Base-by-base conservation (phyloP, 2,329 filamentous ascomycete species). In the Lasiodiplodia theobromae region DNA sequence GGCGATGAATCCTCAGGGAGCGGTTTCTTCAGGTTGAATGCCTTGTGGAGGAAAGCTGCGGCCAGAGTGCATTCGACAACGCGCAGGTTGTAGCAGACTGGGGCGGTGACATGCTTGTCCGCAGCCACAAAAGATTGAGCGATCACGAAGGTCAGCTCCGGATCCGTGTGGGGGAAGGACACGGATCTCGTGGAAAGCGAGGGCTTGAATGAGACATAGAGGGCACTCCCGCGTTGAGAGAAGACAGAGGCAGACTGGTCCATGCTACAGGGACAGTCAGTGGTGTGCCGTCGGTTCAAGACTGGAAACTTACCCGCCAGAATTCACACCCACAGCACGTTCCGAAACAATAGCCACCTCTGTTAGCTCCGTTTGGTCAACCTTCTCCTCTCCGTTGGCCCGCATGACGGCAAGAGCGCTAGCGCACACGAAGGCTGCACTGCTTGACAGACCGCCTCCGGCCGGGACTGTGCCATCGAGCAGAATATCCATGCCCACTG, bases 241-340 rank as follows among this genome's bases (percentile, higher is more conserved):
- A 99, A 96, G 71, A 99, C 95, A 0, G 95, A 98, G 40, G 96
- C 96, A 16, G 94, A 91, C 82, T 99, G 96, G 77, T 99, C 96
- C 96, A 99, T 98, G 68, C 94, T 93, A 71, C 70, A 68, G 44
- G 47, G 53, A 23, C 23, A 37, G 71, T 81, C 71, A 79, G 76
- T 69, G 47, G 57, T 0, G 38, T 34, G 23, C 7, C 12, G 8
- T 12, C 2, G 10, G 7, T 2, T 68, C 34, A 11, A 49, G 23
- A 8, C 28, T 38, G 67, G 16, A 16, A 38, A 74, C 89, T 83
- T 82, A 93, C 91, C 92, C 96, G 79, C 96, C 96, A 5, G 94
- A 96, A 82, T 98, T 98, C 74, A 99, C 96, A 64, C 96, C 96
- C 4, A 98, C 96, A 18, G 92, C 91, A 68, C 96, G 89, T 83